Base-by-base conservation (phyloP, 306 rosid species). In the Alnus rubra region DNA sequence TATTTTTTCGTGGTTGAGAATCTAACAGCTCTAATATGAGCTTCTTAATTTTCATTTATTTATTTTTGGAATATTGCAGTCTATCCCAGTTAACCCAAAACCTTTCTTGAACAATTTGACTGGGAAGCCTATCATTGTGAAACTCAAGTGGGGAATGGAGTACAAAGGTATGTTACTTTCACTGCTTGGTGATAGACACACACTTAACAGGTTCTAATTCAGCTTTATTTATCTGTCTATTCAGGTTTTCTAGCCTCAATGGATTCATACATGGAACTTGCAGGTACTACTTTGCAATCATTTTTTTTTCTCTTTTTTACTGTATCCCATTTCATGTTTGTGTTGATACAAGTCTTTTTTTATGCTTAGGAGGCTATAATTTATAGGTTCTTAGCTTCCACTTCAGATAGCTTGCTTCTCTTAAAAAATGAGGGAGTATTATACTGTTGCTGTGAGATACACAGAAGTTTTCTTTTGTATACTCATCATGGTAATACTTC, bases 131-230 rank as follows among this genome's bases (percentile, higher is more conserved):
- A 89, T 88, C 70, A 69, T 85, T 35, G 91, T 88, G 49, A 88
- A 88, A 51, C 91, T 88, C 14, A 88, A 88, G 63, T 88, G 91
- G 91, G 91, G 89, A 44, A 88, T 88, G 91, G 91, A 88, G 77
- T 88, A 88, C 89, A 88, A 88, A 80, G 91, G 91, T 88, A 44
- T 52, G 55, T 7, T 60, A 55, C 16, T 75, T 33, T 33, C 3
- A 4, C 15, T 75, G 37, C 4, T 59, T 59, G 28, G 28, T 4
- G 39, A 9, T 10, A 59, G 10, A 28, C 65, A 10, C 3, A 28
- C 28, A 9, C 35, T 28, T 28, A 67, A 16, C 4, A 30, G 31
- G 49, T 58, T 30, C 7, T 55, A 4, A 73, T 37, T 6, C 18
- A 4, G 3, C 23, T 55, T 73, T 77, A 10, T 8, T 39, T 42